These are phyloP conservation scores for Botrytis deweyae DNA, from an alignment of 2,329 filamentous ascomycete species.

Conservation along the genomic window DNA sequence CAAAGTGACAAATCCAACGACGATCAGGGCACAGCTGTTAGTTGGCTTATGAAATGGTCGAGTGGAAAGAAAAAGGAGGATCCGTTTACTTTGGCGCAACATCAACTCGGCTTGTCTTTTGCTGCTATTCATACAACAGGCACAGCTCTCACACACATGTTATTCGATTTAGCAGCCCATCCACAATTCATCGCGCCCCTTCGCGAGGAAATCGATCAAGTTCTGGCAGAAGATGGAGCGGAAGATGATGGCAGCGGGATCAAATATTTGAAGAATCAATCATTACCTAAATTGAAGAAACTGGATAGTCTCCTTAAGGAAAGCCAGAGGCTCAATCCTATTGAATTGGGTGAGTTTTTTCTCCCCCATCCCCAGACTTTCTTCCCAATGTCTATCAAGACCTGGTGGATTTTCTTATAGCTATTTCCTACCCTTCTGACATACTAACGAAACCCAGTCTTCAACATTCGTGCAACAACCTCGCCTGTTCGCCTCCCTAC, in stretches of 20 bases:
- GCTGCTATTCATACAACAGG: conserved; percentile 55
- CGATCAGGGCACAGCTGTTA: conserved; percentile 1
- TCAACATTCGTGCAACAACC: conserved; percentile 8
- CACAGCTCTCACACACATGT: conserved; percentile 46
- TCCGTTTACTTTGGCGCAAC: not conserved
- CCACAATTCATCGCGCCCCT: conserved; percentile 45
- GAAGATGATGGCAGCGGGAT: conserved; percentile 46
- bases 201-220: conserved; percentile 33
- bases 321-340: conserved; percentile 41
- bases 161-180: conserved; percentile 52
- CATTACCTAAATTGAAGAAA: conserved; percentile 36
- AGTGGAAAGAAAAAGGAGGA: conserved; percentile 2
- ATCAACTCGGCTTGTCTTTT: conserved; percentile 8
- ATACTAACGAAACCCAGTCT: conserved; percentile 19
- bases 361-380: no score
- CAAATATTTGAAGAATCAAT: conserved; percentile 37
- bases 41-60: conserved; percentile 15
- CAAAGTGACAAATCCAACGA: not conserved
- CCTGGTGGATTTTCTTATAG: no score
- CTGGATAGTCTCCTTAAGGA: conserved; percentile 47
- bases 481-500: conserved; percentile 30
- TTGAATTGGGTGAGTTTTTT: not conserved
- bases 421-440: not conserved
- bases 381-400: no score
- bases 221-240: conserved; percentile 42